phyloP scores from a whole-genome alignment of 352 stramenopile species.

The Pythium utonaiense region DNA sequence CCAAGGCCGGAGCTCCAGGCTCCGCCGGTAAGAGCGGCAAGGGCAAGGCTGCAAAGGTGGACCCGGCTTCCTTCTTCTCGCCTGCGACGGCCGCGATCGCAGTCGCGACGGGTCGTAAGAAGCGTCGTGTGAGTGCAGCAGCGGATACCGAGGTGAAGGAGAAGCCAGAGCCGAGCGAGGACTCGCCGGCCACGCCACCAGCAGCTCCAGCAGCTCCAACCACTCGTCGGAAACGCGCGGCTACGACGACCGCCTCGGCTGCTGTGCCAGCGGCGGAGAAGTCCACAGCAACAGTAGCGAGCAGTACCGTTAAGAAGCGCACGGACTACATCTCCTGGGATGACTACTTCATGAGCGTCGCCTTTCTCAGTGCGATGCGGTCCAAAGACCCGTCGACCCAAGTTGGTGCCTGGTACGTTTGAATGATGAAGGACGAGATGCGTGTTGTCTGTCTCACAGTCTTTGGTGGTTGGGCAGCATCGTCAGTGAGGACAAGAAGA shows the following conservation, averaged over 20 bases:
- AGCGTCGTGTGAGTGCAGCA: conserved; percentile 11
- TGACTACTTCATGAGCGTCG: conserved; percentile 99
- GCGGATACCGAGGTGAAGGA: not conserved
- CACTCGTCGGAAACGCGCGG: not conserved
- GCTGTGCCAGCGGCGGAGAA: not conserved
- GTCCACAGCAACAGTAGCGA: not conserved
- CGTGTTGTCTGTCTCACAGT: no score
- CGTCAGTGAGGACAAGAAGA: conserved; percentile 94
- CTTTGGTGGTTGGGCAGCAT: conserved; percentile 56
- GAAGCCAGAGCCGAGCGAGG: not conserved
- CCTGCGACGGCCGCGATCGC: not conserved
- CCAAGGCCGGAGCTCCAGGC: not conserved
- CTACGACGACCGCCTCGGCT: not conserved
- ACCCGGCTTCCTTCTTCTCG: not conserved
- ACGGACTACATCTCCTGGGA: conserved; percentile 95
- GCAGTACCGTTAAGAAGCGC: conserved; percentile 50
- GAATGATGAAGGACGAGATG: no score
- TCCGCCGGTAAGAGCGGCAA: no score
- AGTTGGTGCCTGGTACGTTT: conserved; percentile 90
- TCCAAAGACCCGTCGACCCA: conserved; percentile 99
- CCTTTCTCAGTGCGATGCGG: conserved; percentile 97
- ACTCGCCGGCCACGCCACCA: not conserved
- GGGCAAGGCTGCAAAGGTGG: not conserved
- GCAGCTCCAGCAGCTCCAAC: not conserved
- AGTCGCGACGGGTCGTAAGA: conserved; percentile 6